Conservation (phyloP, 208 protist species). For the Wallacemonas rigidus region DNA sequence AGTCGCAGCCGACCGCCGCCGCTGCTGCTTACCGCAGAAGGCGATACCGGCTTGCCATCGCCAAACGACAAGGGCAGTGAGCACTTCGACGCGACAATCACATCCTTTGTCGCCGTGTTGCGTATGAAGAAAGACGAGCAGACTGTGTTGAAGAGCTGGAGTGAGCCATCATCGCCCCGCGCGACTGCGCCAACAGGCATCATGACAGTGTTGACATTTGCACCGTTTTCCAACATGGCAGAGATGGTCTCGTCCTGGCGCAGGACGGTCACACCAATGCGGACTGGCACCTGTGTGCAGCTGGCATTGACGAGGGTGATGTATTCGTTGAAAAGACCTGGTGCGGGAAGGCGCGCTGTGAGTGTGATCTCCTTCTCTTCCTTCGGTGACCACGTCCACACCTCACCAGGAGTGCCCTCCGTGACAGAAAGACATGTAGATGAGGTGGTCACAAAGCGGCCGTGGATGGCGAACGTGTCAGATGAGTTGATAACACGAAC, state of each 20-base stretch:
- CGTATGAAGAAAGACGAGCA: slow-evolving; percentile 30
- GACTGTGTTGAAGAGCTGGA: slow-evolving; percentile 38
- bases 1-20: slow-evolving; percentile 32
- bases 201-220: slow-evolving; percentile 18
- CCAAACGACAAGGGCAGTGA: slow-evolving; percentile 39
- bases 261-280: slow-evolving; percentile 44
- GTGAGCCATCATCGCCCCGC: slow-evolving; percentile 30
- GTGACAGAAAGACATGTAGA: slow-evolving; percentile 3
- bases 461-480: slow-evolving; percentile 59
- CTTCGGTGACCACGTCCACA: slow-evolving; percentile 37
- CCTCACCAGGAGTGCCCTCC: slow-evolving; percentile 24
- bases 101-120: slow-evolving; percentile 40
- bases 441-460: slow-evolving; percentile 35
- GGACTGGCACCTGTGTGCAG: slow-evolving; percentile 62
- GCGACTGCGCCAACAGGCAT: slow-evolving; percentile 44
- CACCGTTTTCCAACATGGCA: slow-evolving; percentile 9
- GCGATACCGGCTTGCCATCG: slow-evolving; percentile 14
- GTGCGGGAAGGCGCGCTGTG: slow-evolving; percentile 41
- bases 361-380: slow-evolving; percentile 50
- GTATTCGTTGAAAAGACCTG: slow-evolving; percentile 60
- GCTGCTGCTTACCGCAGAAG: neutral
- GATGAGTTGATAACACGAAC: slow-evolving; percentile 63
- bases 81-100: slow-evolving; percentile 51
- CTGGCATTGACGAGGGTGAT: slow-evolving; percentile 67
- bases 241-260: slow-evolving; percentile 53